Percentiles rank a stretch among this genome's conserved stretches.
Evolutionary conservation across 805 yeast species (phyloP).

Genomic region (Maudiozyma turicensis): DNA sequence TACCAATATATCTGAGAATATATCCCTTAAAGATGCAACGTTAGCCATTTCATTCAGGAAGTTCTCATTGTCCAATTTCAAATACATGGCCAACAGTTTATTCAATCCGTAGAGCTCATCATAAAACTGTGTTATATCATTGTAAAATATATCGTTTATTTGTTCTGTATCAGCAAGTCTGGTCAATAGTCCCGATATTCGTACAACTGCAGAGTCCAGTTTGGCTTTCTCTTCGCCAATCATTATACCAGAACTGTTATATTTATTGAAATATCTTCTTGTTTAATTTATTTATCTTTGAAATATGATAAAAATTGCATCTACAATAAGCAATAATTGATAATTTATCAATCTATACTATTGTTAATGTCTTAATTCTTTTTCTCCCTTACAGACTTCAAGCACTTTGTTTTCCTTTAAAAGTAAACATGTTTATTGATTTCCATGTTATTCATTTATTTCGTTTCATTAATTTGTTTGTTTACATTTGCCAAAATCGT

Average conservation of each 20-base stretch:
- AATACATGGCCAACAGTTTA: background rate
- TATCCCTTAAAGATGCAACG: background rate
- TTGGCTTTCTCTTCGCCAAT: background rate
- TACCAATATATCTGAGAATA: conserved; percentile 12
- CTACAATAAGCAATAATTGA: too few relatives aligned
- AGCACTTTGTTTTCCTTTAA: too few relatives aligned
- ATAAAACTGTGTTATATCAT: background rate
- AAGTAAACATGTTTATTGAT: too few relatives aligned
- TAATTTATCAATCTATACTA: background rate
- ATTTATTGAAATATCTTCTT: too few relatives aligned
- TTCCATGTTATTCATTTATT: too few relatives aligned
- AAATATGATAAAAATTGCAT: too few relatives aligned
- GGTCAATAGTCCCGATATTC: background rate
- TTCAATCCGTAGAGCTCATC: background rate
- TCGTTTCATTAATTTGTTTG: background rate
- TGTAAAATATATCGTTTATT: background rate
- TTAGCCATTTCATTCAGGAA: conserved; percentile 1
- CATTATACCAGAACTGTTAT: background rate
- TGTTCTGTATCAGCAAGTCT: background rate
- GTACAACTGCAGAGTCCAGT: background rate
- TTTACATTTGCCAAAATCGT: background rate
- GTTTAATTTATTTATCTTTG: too few relatives aligned
- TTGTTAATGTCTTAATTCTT: background rate
- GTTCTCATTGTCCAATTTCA: background rate
- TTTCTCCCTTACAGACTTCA: background rate